Conservation (phyloP, 768 basidiomycete genomes). For the Boletus rufocinnamomeus region DNA sequence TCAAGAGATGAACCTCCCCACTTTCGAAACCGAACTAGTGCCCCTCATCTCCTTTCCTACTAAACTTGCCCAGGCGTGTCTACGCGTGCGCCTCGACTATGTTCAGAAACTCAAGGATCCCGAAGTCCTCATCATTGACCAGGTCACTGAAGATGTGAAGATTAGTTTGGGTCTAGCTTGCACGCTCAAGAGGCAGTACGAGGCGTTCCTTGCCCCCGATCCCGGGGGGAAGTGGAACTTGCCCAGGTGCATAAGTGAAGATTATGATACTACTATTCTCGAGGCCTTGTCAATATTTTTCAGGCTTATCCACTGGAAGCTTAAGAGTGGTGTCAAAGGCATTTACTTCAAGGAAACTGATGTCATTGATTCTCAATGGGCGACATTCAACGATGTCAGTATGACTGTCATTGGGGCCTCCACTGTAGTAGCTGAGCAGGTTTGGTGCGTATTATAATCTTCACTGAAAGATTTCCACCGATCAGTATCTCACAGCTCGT, state of each 20-base stretch:
- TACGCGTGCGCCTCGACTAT: constrained; percentile 88
- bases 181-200: constrained; percentile 92
- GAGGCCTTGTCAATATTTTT: constrained; percentile 90
- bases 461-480: not conserved
- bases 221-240: constrained; percentile 85
- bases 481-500: constrained; percentile 52
- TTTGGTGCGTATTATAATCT: constrained; percentile 63
- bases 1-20: constrained; percentile 86
- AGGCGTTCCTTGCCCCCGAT: constrained; percentile 87
- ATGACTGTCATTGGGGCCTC: constrained; percentile 87
- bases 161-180: constrained; percentile 90
- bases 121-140: constrained; percentile 87
- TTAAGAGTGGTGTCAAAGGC: constrained; percentile 88
- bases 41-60: constrained; percentile 96
- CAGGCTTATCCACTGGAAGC: constrained; percentile 91
- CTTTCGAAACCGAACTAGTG: constrained; percentile 85
- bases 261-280: constrained; percentile 88
- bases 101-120: constrained; percentile 87
- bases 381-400: constrained; percentile 91
- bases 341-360: constrained; percentile 99
- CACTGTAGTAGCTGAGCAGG: constrained; percentile 88
- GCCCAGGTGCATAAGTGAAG: constrained; percentile 83
- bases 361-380: constrained; percentile 95
- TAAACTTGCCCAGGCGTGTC: constrained; percentile 86
- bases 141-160: constrained; percentile 91